A percentile compares a stretch with the other conserved stretches of the same genome.
These are phyloP conservation scores for Apiospora sp. DNA, from an alignment of 2,329 filamentous ascomycete species.

Conservation along the genomic window DNA sequence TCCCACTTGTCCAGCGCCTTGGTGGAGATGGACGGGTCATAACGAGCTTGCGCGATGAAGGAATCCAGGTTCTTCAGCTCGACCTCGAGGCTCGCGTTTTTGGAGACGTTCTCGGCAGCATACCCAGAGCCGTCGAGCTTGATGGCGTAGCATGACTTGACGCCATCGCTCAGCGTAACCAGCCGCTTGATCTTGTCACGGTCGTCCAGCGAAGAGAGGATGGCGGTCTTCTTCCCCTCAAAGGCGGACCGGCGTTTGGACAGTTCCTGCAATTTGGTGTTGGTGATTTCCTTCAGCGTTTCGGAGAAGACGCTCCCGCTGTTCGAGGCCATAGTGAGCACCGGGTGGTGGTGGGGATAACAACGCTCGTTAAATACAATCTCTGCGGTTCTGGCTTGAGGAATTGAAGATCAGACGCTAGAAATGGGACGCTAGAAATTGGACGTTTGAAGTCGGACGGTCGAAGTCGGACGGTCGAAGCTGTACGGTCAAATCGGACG, in stretches of 20 bases:
- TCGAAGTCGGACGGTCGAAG: too few species aligned
- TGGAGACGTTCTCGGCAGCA: constrained; percentile 8
- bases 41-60: constrained; percentile 49
- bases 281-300: constrained; percentile 53
- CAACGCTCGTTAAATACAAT: background rate
- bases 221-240: constrained; percentile 44
- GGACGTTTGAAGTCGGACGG: too few species aligned
- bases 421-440: too few species aligned
- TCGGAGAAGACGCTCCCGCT: constrained; percentile 50
- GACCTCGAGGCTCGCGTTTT: constrained; percentile 39
- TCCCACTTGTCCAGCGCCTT: constrained; percentile 46
- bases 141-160: constrained; percentile 47
- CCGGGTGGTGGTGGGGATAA: background rate
- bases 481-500: too few species aligned
- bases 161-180: constrained; percentile 42
- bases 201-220: constrained; percentile 41
- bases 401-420: too few species aligned
- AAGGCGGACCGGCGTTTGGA: constrained; percentile 49
- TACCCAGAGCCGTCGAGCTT: constrained; percentile 33
- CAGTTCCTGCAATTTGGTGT: constrained; percentile 52
- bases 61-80: constrained; percentile 49
- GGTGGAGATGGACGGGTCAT: constrained; percentile 50
- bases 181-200: constrained; percentile 42
- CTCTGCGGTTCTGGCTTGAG: background rate
- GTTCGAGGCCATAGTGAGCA: constrained; percentile 32